phyloP scores from a whole-genome alignment of 148 eudicot species.

The Selenicereus undatus region DNA sequence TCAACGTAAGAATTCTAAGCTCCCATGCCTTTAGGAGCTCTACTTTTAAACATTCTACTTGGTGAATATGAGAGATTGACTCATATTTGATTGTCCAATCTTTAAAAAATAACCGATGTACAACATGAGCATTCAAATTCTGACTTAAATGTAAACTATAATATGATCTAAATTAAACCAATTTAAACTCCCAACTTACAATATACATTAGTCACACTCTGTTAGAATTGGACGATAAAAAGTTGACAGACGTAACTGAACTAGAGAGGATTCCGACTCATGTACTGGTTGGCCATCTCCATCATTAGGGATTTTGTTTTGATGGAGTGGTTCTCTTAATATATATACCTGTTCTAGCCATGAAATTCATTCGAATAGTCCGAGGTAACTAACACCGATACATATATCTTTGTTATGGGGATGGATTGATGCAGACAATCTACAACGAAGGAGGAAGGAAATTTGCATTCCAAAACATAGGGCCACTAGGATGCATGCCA shows the following conservation, averaged over 20 bases:
- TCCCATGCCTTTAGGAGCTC: neutral
- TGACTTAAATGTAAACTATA: too few species aligned
- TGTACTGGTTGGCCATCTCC: neutral
- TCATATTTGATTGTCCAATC: too few species aligned
- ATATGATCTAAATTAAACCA: neutral
- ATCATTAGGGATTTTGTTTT: neutral
- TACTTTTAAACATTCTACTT: too few species aligned
- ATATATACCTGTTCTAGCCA: too few species aligned
- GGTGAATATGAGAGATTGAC: too few species aligned
- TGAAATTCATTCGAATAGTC: neutral
- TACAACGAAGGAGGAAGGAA: constrained; percentile 26
- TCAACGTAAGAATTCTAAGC: constrained; percentile 22
- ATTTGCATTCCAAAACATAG: constrained; percentile 26
- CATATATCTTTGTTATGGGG: neutral
- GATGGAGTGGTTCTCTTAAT: neutral
- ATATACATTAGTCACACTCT: neutral
- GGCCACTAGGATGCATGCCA: constrained; percentile 31
- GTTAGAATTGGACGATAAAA: too few species aligned
- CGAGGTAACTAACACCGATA: neutral
- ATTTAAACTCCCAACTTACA: neutral
- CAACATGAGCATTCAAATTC: neutral
- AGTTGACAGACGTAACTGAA: neutral
- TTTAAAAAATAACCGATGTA: too few species aligned
- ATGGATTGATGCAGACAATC: constrained; percentile 7
- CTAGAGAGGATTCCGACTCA: neutral